phyloP scores from a whole-genome alignment of 164 flowering plant species.

The Dillenia suffruticosa region DNA sequence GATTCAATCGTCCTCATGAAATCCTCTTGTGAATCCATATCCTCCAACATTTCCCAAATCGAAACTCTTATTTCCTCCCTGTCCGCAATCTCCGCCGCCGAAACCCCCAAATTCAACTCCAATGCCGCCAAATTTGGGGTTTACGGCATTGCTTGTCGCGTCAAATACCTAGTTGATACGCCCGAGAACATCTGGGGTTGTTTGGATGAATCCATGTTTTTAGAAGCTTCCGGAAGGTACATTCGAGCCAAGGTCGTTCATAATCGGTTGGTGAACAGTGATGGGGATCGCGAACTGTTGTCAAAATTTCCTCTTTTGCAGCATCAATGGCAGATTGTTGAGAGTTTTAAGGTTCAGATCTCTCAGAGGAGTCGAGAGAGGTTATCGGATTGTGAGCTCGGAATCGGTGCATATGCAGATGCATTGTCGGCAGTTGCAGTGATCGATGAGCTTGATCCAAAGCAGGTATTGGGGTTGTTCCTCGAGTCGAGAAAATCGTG shows the following conservation, averaged over 20 bases:
- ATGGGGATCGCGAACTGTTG: conserved; percentile 28
- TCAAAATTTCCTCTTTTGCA: conserved; percentile 66
- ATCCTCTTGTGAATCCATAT: conserved; percentile 59
- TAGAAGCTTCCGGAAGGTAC: conserved; percentile 74
- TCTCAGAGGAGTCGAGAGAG: conserved; percentile 82
- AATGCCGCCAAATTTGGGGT: conserved; percentile 33
- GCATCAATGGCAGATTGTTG: conserved; percentile 94
- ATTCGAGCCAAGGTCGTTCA: conserved; percentile 72
- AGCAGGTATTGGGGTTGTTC: conserved; percentile 57
- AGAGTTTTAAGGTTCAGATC: conserved; percentile 84
- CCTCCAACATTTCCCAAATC: conserved; percentile 58
- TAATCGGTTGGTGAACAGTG: conserved; percentile 17
- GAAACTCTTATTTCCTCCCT: conserved; percentile 50
- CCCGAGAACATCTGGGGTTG: conserved; percentile 99
- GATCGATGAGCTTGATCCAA: conserved; percentile 69
- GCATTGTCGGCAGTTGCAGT: conserved; percentile 82
- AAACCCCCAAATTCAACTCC: conserved; percentile 21
- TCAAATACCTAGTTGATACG: conserved; percentile 90
- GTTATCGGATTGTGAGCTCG: conserved; percentile 52
- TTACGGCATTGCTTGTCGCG: conserved; percentile 72
- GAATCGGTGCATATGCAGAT: conserved; percentile 64
- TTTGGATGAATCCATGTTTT: conserved; percentile 86
- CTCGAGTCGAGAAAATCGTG: conserved; percentile 73
- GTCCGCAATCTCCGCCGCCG: conserved; percentile 23
- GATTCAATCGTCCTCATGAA: conserved; percentile 88